Base-by-base conservation (phyloP, 371 early-diverging fungal genomes). In the Mucor lusitanicus region DNA sequence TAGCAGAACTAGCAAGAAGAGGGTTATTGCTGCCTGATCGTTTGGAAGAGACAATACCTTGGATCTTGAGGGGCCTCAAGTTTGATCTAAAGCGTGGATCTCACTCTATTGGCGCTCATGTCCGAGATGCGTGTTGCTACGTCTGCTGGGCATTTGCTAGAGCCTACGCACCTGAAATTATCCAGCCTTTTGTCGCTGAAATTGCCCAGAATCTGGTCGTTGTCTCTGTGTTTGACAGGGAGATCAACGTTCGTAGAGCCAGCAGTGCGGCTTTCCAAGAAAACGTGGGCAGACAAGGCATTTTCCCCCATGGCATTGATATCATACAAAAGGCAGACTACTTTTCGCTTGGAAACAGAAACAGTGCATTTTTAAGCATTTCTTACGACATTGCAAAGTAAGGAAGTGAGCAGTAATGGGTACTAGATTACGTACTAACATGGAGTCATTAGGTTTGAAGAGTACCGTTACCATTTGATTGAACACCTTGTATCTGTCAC, bases 71-170 rank as follows among this genome's bases (percentile, higher is more conserved):
- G 83, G 97, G 93, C 0, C 84, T 98, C 9, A 87, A 83, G 48
- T 97, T 96, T 73, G 98, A 98, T 74, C 75, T 91, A 32, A 90
- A 91, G 69, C 87, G 93, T 21, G 97, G 97, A 0, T 85, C 92
- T 17, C 91, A 93, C 50, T 95, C 95, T 5, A 88, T 97, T 40
- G 99, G 99, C 1, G 75, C 93, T n/a, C 92, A 95, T 75, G 98
- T 99, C 0, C 88, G 99, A 28, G 99, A 99, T 74, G 94, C 97
- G 0, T 95, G 96, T 23, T 95, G 98, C 70, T 99, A 97, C 74
- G 94, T 96, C 4, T 92, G 94, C 74, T 99, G 99, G 99, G 94
- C 97, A 11, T 93, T 99, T 77, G 97, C 97, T 19, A 87, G 99
- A 37, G 93, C 95, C 0, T 94, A 96, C 70, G 91, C 93, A 8